Percentiles rank a stretch among this genome's conserved stretches.
These are phyloP conservation scores for Nadsonia starkeyi-henricii DNA, from an alignment of 1,139 yeast species.

Conservation along the genomic window DNA sequence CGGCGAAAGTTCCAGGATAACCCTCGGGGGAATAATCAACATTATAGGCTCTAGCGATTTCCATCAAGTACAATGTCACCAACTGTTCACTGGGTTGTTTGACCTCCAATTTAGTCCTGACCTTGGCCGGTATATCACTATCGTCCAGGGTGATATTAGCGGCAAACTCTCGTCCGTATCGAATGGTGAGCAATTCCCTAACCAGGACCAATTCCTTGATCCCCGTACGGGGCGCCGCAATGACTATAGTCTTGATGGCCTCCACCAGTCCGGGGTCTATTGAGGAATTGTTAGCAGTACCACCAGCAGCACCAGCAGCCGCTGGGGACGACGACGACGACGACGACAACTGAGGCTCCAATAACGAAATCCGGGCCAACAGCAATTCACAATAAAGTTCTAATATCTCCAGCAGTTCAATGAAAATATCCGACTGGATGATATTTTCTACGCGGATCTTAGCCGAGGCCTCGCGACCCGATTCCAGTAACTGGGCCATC, in stretches of 20 bases:
- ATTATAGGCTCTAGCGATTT: conserved; percentile 68
- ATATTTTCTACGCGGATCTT: conserved; percentile 74
- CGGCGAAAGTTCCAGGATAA: too few species aligned
- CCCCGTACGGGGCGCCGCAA: conserved; percentile 59
- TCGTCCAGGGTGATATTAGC: conserved; percentile 35
- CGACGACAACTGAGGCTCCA: conserved; percentile 26
- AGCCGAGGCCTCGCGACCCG: conserved; percentile 74
- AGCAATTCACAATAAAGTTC: conserved; percentile 77
- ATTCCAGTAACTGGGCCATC: conserved; percentile 56
- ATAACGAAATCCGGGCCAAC: conserved; percentile 55
- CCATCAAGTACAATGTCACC: conserved; percentile 58
- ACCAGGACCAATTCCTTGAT: conserved; percentile 54
- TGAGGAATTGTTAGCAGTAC: conserved; percentile 16
- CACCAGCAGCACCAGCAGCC: too few species aligned
- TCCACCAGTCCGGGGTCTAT: conserved; percentile 59
- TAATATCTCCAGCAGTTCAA: conserved; percentile 65
- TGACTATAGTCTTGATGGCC: conserved; percentile 59
- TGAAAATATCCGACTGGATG: conserved; percentile 70
- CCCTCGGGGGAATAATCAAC: too few species aligned
- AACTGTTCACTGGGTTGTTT: conserved; percentile 55
- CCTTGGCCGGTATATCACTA: conserved; percentile 48
- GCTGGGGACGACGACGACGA: neutral
- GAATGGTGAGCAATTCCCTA: conserved; percentile 46
- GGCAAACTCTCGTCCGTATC: conserved; percentile 56
- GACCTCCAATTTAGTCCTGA: conserved; percentile 46